Conservation (phyloP, 768 basidiomycete species). For the Tricholoma bakamatsutake region DNA sequence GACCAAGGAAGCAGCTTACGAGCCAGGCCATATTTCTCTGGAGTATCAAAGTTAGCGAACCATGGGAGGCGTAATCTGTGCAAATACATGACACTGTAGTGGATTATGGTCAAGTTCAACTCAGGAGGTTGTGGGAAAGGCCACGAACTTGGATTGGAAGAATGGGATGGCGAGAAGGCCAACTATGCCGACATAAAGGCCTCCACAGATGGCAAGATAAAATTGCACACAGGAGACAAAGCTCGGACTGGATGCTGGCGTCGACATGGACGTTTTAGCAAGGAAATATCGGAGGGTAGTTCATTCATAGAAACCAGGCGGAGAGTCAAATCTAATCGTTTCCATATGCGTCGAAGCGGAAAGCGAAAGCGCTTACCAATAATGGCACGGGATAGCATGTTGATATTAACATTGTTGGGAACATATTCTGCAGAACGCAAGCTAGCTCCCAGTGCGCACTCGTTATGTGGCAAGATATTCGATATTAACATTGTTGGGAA, state of each 20-base stretch:
- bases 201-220: constrained; percentile 38
- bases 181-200: constrained; percentile 48
- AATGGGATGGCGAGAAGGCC: constrained; percentile 52
- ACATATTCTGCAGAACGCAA: too few species aligned
- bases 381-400: too few species aligned
- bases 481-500: too few species aligned
- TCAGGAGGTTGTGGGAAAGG: background rate
- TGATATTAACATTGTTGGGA: too few species aligned
- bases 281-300: too few species aligned
- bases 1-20: constrained; percentile 40
- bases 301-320: too few species aligned
- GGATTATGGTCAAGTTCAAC: background rate
- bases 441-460: too few species aligned
- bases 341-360: too few species aligned
- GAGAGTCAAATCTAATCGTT: too few species aligned
- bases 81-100: constrained; percentile 44
- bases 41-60: constrained; percentile 55
- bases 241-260: background rate
- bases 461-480: too few species aligned
- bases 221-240: constrained; percentile 18
- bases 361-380: too few species aligned
- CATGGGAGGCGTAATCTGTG: constrained; percentile 62
- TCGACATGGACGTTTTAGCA: background rate
- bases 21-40: constrained; percentile 77
- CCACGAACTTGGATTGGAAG: constrained; percentile 64